These are phyloP conservation scores for Lipomyces sp. DNA, from an alignment of 805 yeast genomes.

Conservation along the genomic window DNA sequence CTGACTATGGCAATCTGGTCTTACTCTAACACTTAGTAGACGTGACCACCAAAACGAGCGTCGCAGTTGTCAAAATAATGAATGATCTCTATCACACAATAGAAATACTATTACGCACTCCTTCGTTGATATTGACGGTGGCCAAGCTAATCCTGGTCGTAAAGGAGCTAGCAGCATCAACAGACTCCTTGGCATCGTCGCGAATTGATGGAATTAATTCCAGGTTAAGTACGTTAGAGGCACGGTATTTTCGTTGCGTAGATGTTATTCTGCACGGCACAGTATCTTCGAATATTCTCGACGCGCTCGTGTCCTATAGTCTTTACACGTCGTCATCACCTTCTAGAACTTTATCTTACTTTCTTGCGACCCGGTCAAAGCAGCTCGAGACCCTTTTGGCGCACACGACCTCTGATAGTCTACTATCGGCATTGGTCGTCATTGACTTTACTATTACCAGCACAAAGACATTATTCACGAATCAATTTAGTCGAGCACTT, in stretches of 20 bases:
- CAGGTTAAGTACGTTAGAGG: conserved; percentile 3
- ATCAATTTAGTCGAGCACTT: conserved; percentile 20
- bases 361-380: conserved; percentile 13
- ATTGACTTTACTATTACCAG: conserved; percentile 23
- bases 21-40: conserved; percentile 9
- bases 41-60: conserved; percentile 6
- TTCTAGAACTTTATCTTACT: conserved; percentile 17
- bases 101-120: conserved; percentile 21
- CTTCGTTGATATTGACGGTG: conserved; percentile 14
- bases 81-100: conserved; percentile 26
- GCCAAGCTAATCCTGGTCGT: conserved; percentile 20
- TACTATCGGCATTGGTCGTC: conserved; percentile 19
- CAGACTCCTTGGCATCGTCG: neutral
- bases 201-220: neutral
- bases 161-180: conserved; percentile 5
- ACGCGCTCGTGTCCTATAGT: conserved; percentile 24
- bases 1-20: neutral
- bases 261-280: conserved; percentile 11
- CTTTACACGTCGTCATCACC: conserved; percentile 16
- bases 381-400: conserved; percentile 12
- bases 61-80: conserved; percentile 17
- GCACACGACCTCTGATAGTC: conserved; percentile 2
- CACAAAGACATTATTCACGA: conserved; percentile 25
- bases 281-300: conserved; percentile 19
- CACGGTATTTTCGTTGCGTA: conserved; percentile 7